phyloP scores from a whole-genome alignment of 805 yeast genomes.

The Spathaspora gorwiae region DNA sequence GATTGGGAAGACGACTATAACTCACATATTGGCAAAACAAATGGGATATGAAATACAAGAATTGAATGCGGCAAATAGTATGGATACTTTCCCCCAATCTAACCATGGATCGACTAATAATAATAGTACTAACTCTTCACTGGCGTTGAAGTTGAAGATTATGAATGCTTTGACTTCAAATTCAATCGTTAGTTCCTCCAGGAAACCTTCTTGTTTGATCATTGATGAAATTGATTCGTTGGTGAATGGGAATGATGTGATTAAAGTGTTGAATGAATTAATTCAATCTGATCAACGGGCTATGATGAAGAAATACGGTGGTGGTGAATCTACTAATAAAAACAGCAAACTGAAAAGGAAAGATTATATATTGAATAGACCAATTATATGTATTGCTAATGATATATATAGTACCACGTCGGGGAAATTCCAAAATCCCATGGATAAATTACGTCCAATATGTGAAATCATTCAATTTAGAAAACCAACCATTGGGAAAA shows the following conservation, averaged over 20 bases:
- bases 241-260: conserved; percentile 33
- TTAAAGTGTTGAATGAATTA: conserved; percentile 53
- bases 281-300: conserved; percentile 55
- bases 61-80: conserved; percentile 64
- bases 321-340: conserved; percentile 14
- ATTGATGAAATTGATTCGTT: conserved; percentile 80
- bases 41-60: conserved; percentile 79
- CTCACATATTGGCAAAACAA: conserved; percentile 78
- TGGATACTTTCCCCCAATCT: conserved; percentile 30
- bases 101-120: conserved; percentile 37
- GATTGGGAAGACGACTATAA: conserved; percentile 84
- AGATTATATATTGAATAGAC: conserved; percentile 55
- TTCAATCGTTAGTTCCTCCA: conserved; percentile 57
- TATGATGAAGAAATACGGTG: conserved; percentile 22
- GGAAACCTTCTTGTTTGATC: conserved; percentile 71
- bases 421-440: conserved; percentile 39
- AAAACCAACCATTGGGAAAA: conserved; percentile 48
- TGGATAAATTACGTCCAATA: conserved; percentile 68
- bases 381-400: conserved; percentile 89
- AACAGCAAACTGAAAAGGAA: conserved; percentile 24
- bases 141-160: conserved; percentile 31
- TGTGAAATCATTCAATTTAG: conserved; percentile 70
- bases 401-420: conserved; percentile 58
- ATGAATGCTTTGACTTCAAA: conserved; percentile 54
- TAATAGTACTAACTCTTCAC: conserved; percentile 16